Evolutionary conservation across 83 land plant genomes (phyloP).

Genomic region (Picea mariana): DNA sequence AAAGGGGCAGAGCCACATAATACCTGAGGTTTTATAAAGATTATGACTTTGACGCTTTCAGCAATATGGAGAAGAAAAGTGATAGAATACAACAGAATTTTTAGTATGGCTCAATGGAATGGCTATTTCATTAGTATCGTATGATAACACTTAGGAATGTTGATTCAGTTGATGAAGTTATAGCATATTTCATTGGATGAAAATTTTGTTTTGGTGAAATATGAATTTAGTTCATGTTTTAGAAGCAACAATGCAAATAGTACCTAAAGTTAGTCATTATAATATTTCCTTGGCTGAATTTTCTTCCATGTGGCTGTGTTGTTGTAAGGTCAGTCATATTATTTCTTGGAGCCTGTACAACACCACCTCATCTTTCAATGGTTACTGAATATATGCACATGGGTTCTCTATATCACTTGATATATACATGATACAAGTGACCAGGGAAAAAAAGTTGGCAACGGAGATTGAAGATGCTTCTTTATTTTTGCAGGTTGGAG

Average conservation of each 20-base stretch:
- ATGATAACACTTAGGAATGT: background rate
- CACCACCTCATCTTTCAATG: constrained; percentile 89
- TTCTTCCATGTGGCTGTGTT: no score
- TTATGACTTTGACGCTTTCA: no score
- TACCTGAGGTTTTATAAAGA: no score
- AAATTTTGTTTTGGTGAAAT: background rate
- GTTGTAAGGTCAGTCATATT: constrained; percentile 48
- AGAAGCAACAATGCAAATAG: no score
- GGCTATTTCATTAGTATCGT: background rate
- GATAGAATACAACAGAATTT: no score
- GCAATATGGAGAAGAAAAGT: no score
- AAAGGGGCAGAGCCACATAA: no score
- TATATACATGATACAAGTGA: constrained; percentile 70
- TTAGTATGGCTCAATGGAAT: background rate
- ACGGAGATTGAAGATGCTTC: constrained; percentile 82
- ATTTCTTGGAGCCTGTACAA: constrained; percentile 96
- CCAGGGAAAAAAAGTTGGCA: constrained; percentile 86
- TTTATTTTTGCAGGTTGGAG: constrained; percentile 92
- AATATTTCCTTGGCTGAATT: no score
- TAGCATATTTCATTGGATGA: background rate
- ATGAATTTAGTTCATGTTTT: background rate
- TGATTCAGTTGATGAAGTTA: background rate
- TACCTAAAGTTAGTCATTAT: no score
- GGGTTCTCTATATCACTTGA: constrained; percentile 82
- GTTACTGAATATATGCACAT: constrained; percentile 96